Conservation (phyloP, 495 filamentous ascomycete species). For the Penicillium goetzii region DNA sequence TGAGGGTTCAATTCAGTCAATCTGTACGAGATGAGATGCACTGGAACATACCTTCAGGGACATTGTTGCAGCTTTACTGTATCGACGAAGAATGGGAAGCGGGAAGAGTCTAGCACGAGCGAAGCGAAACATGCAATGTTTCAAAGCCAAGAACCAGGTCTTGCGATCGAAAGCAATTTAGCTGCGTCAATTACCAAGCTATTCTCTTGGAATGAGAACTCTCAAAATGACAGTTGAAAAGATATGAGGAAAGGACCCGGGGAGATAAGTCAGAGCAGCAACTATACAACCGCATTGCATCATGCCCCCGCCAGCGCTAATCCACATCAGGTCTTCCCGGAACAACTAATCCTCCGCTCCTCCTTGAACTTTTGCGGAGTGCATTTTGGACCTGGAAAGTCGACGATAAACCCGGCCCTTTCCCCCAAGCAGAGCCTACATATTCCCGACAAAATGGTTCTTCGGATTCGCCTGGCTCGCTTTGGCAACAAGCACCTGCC, state of each 20-base stretch:
- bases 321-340: constrained; percentile 26
- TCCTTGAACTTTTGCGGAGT: constrained; percentile 38
- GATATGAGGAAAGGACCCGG: not conserved
- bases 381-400: constrained; percentile 11
- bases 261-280: not conserved
- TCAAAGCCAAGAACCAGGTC: not conserved
- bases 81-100: constrained; percentile 28
- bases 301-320: constrained; percentile 33
- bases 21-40: not conserved
- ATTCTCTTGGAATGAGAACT: too few relatives aligned
- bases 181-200: not conserved
- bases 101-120: constrained; percentile 15
- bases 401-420: not conserved
- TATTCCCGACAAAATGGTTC: constrained; percentile 68
- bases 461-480: constrained; percentile 90
- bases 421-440: constrained; percentile 9
- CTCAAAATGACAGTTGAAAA: not conserved
- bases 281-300: constrained; percentile 31
- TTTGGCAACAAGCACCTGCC: constrained; percentile 86
- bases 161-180: not conserved
- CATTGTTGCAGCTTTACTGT: constrained; percentile 42
- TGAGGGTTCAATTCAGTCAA: not conserved
- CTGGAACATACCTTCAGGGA: constrained; percentile 42
- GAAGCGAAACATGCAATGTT: constrained; percentile 35
- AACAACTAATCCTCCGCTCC: constrained; percentile 34